Base-by-base conservation (phyloP, 2,329 filamentous ascomycete genomes). In the Myriangium duriaei region DNA sequence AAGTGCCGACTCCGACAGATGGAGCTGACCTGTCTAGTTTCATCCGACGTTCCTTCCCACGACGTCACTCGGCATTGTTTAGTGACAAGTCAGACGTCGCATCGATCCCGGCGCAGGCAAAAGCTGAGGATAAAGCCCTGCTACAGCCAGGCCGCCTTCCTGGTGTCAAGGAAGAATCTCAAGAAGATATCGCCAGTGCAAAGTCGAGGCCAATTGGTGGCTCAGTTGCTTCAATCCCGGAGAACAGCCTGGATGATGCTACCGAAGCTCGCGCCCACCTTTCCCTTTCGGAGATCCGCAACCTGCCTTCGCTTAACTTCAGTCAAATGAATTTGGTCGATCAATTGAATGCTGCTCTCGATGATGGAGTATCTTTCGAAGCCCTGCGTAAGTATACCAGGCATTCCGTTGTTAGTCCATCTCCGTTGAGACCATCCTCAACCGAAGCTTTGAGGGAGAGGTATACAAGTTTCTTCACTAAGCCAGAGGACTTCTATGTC, bases 291-390 rank as follows among this genome's bases (percentile, higher is more conserved):
- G 58, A 62, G 30, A 55, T 54, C 29, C 54, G 58, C 38, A 55
- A 60, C 11, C 52, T 69, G 18, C 65, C 65, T 11, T 65, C 62
- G 5, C 54, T 69, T 42, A 61, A 66, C 42, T 68, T 68, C 51
- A 68, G 64, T 42, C 55, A 55, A 5, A 60, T 61, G 47, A 57
- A 67, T 44, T 49, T 68, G 32, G 55, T 67, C 37, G 58, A 61
- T 29, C 64, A 60, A 47, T 45, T 68, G 18, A 61, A 63, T 19
- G 61, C 64, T 29, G 63, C 58, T 12, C 47, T 66, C 14, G 62
- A 61, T 11, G 46, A 53, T 5, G 56, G 56, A 5, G 54, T 57
- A 32, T 64, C 62, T 7, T 45, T 61, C 43, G 62, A 61, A 4
- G 34, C 53, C 5, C 45, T 54, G 13, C 48, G 45, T 17, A 51